phyloP scores from a whole-genome alignment of 2,329 filamentous ascomycete genomes.

The Diaporthe citri region DNA sequence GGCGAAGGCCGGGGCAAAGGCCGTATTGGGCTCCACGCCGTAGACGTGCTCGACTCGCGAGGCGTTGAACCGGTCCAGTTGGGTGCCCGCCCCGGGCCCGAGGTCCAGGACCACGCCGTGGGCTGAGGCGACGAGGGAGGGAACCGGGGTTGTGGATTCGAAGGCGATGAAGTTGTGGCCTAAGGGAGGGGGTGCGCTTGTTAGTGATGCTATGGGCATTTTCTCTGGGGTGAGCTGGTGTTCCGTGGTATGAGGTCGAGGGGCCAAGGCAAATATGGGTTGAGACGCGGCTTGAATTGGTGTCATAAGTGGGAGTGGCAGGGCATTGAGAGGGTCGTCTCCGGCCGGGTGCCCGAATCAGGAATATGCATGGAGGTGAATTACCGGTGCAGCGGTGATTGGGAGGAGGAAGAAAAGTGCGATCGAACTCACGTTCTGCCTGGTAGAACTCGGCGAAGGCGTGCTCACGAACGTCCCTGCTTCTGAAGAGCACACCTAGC shows the following conservation, averaged over 20 bases:
- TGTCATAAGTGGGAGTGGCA: neutral
- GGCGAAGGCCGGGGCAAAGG: constrained; percentile 49
- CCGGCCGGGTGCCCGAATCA: neutral
- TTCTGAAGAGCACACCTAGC: constrained; percentile 23
- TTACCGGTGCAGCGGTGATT: no score
- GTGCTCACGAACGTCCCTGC: constrained; percentile 14
- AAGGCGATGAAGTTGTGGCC: constrained; percentile 28
- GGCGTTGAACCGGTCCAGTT: constrained; percentile 54
- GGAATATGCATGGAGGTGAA: neutral
- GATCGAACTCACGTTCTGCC: constrained; percentile 23
- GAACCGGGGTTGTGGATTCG: constrained; percentile 37
- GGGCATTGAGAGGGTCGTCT: neutral
- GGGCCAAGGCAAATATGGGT: neutral
- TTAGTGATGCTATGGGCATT: neutral
- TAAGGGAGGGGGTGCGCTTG: neutral
- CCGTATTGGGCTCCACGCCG: constrained; percentile 56
- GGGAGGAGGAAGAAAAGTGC: neutral
- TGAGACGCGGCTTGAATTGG: neutral
- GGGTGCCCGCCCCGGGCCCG: constrained; percentile 58
- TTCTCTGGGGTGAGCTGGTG: no score
- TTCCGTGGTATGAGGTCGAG: neutral
- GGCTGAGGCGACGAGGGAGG: constrained; percentile 35
- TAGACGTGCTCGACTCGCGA: constrained; percentile 51
- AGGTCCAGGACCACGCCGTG: constrained; percentile 57
- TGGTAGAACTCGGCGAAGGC: constrained; percentile 34